Conservation (phyloP, 164 flowering plant genomes). For the Akebia trifoliata region DNA sequence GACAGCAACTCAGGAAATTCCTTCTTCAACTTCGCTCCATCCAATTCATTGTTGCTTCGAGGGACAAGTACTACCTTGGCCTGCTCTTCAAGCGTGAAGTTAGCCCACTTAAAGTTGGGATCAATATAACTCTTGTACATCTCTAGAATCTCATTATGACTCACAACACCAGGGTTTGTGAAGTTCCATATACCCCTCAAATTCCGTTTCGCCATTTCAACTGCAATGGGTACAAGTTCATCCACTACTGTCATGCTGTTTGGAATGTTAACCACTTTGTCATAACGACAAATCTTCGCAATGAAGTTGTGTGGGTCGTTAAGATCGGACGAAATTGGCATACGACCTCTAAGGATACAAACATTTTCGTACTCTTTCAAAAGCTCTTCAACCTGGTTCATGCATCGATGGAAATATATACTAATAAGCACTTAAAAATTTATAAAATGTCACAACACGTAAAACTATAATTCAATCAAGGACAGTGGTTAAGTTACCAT, state of each 20-base stretch:
- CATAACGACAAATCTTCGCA: slow-evolving; percentile 21
- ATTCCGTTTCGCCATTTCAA: too few species aligned
- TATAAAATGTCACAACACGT: not conserved
- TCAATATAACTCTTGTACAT: slow-evolving; percentile 18
- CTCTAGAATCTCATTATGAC: slow-evolving; percentile 26
- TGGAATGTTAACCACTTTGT: slow-evolving; percentile 27
- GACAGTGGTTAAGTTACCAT: slow-evolving; percentile 15
- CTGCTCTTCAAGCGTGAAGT: slow-evolving; percentile 14
- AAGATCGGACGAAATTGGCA: slow-evolving; percentile 26
- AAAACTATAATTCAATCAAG: not conserved
- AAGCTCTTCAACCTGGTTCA: slow-evolving; percentile 20
- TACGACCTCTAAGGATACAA: slow-evolving; percentile 23
- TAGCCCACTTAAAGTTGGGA: slow-evolving; percentile 4
- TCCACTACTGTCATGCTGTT: slow-evolving; percentile 14
- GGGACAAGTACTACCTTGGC: slow-evolving; percentile 14
- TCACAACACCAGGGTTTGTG: too few species aligned
- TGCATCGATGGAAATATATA: not conserved
- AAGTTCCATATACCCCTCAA: too few species aligned
- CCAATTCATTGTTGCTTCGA: slow-evolving; percentile 15
- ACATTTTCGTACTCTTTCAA: slow-evolving; percentile 27
- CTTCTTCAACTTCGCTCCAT: slow-evolving; percentile 8
- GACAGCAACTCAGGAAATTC: too few species aligned
- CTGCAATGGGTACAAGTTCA: slow-evolving; percentile 14
- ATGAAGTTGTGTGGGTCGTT: slow-evolving; percentile 25
- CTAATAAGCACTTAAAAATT: not conserved